Evolutionary conservation across 2,329 filamentous ascomycete species (phyloP), one percentile per base, ranked within the genome.

Genomic region (Leptographium wingfieldii): DNA sequence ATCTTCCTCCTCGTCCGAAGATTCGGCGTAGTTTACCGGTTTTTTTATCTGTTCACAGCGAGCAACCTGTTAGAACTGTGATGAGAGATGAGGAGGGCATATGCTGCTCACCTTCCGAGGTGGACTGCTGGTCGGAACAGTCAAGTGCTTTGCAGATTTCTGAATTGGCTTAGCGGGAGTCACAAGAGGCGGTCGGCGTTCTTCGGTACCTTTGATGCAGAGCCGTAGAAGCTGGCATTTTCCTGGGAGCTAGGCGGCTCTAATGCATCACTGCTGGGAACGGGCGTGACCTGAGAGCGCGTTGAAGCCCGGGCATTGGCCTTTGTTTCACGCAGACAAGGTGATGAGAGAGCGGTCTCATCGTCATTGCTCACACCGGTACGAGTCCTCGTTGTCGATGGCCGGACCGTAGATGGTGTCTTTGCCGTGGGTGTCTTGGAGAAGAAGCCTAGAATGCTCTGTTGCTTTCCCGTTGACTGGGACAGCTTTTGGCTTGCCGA

Each of bases 361-460:
- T 60, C 55, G 10, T 69, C 55, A 63, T 64, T 57, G 62, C 66
- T 63, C 58, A 65, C 63, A 58, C 64, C 58, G 52, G 66, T 63
- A 57, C 71, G 66, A 46, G 64, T 64, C 5, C 59, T 60, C n/a
- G 55, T 40, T 2, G 57, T 25, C 7, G 61, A 56, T 16, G 68
- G 66, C 3, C 67, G 64, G 60, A 68, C 61, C 55, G 72, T 68
- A 40, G 38, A 40, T 16, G 38, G 38, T 40, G 38, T 64, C 55
- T 63, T 76, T 16, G 77, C 73, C 3, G 66, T 62, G 65, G 69
- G 65, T 57, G 66, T 65, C 70, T 88, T 90, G 65, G 86, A 80
- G 68, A 92, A 92, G 78, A 94, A 94, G 52, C 87, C 87, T 43
- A 90, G 76, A 62, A 94, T 90, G 58, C 86, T 88, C 70, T 89